Base-by-base conservation (phyloP, 2,329 filamentous ascomycete genomes). In the Colletotrichum eleusines region DNA sequence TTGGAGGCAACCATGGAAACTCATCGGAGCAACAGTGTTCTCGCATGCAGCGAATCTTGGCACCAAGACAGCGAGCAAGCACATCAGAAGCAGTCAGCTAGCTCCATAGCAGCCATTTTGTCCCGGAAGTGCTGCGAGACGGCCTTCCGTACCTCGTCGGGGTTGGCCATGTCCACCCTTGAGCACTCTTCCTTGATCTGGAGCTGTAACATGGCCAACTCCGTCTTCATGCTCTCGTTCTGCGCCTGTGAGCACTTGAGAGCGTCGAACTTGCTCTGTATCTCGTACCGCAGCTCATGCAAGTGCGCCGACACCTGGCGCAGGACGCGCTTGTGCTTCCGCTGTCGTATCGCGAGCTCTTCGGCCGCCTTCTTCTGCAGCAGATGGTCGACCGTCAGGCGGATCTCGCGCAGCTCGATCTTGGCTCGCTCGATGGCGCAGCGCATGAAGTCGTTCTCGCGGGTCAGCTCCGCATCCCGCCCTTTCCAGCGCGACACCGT, bases 281-380 rank as follows among this genome's bases (percentile, higher is more conserved):
- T 65, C 71, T 74, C 74, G 33, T 63, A 67, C 5, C 67, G 63
- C 23, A 75, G 59, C 57, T 74, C 74, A 28, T 73, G 74, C 42
- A 80, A 73, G 65, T 78, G 74, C 63, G 68, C 73, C 31, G 76
- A 77, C 2, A 78, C 72, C 26, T 76, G 75, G 16, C 75, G 70
- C 31, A 77, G 76, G 26, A 78, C 75, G 14, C 74, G 72, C 20
- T 69, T 72, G 20, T 74, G 63, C 5, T 72, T 73, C 5, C 73
- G 63, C 35, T 69, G 60, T 16, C 73, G 76, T 16, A 54, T 61
- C 14, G 40, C 48, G 35, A 75, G 64, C 35, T 74, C 61, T 23
- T 70, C 48, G 4, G 64, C 54, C 18, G 70, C 50, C 46, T 64
- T 69, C 20, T 63, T 53, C 23, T 71, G 33, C 23, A 78, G 70